Base-by-base conservation (phyloP, 2,329 filamentous ascomycete species). In the Penicillium expansum region DNA sequence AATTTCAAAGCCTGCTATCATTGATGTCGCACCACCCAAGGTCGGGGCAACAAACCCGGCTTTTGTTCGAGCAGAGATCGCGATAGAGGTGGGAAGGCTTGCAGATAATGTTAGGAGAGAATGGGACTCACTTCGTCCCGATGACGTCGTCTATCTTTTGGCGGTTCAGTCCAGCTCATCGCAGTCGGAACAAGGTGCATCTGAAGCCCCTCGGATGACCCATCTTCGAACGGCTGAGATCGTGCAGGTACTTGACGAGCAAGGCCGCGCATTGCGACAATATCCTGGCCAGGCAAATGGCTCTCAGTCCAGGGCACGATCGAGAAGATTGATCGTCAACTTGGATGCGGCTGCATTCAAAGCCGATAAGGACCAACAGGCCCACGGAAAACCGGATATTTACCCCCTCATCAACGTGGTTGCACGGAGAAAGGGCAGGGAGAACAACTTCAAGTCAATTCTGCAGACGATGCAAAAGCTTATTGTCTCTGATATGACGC, bases 381-480 rank as follows among this genome's bases (percentile, higher is more conserved):
- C 83, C 10, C 79, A 82, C 57, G 89, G 87, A n/a, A 89, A 89
- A 66, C 79, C 84, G 0, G 89, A 96, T 67, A 80, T 95, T 5
- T 97, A 97, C 73, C 87, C 90, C 44, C 82, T 82, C 33, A 86
- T 99, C 68, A 99, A 99, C 69, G 77, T 97, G 39, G 79, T 99
- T 53, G 82, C 96, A 50, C 87, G 94, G 56, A 84, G 94, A 64
- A 88, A 86, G 70, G 88, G 90, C 29, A 83, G 92, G 58, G 94
- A 99, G 74, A 99, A 99, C 77, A 99, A 99, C 74, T 99, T 99
- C 80, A 95, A 91, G 69, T 87, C 92, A 10, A 87, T 99, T 10
- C 80, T 99, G 35, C 90, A 97, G 67, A 96, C 92, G 1, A 95
- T 99, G 69, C 90, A 89, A 69, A 90, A 86, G 62, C 82, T 99